A percentile compares a stretch with the other conserved stretches of the same genome.
Conservation (phyloP, 2,329 filamentous ascomycete species). For the Nakataea oryzae region DNA sequence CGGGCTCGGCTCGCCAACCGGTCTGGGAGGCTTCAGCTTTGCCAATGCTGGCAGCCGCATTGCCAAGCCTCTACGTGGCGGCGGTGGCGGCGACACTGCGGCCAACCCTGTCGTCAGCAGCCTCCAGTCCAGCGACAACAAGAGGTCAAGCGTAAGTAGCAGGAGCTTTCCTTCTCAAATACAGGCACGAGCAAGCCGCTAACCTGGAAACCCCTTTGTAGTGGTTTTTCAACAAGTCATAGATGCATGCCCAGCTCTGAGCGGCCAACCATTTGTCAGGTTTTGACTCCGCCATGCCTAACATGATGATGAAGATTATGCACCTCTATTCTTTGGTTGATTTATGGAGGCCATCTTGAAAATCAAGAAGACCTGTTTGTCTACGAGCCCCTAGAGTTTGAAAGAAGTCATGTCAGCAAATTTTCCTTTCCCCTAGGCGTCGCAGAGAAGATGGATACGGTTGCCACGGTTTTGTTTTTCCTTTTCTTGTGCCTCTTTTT, state of each 20-base stretch:
- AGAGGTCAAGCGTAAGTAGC: slow-evolving; percentile 46
- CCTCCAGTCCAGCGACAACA: slow-evolving; percentile 52
- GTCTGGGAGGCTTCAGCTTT: slow-evolving; percentile 61
- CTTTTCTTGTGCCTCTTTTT: background rate
- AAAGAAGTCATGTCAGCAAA: background rate
- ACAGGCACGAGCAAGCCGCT: slow-evolving; percentile 4
- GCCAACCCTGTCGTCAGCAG: slow-evolving; percentile 45
- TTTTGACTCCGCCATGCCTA: background rate
- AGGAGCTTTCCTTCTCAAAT: background rate
- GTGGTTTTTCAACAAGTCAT: slow-evolving; percentile 5
- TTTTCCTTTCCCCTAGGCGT: background rate
- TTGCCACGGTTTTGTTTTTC: background rate
- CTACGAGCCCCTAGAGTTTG: background rate
- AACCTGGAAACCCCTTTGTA: background rate
- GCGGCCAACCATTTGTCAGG: background rate
- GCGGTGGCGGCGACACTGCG: slow-evolving; percentile 27
- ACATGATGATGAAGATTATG: background rate
- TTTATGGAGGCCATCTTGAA: background rate
- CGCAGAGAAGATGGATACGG: background rate
- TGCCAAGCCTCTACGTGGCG: slow-evolving; percentile 57
- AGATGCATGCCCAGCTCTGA: background rate
- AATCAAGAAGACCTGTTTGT: background rate
- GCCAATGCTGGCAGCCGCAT: slow-evolving; percentile 53
- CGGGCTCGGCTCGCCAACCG: slow-evolving; percentile 57
- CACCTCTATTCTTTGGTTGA: background rate